phyloP scores from a whole-genome alignment of 352 stramenopile genomes.

The Phytophthora citricola region DNA sequence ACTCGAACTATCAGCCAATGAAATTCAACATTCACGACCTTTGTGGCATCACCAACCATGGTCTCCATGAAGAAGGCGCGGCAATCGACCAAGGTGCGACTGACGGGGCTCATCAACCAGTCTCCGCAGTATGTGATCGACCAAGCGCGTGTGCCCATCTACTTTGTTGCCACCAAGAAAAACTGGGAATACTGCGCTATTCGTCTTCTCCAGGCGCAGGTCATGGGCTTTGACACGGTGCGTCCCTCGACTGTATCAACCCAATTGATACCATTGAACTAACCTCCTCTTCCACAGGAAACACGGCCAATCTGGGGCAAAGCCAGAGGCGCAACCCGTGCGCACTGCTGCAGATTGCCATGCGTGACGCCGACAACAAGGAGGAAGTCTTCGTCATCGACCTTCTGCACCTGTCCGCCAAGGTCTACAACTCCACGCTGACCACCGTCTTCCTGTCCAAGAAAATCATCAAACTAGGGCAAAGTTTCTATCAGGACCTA shows the following conservation, averaged over 20 bases:
- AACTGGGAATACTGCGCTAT: constrained; percentile 60
- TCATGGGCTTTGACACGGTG: constrained; percentile 82
- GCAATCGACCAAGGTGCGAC: constrained; percentile 31
- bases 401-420: constrained; percentile 57
- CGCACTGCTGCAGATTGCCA: constrained; percentile 73
- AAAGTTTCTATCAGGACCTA: constrained; percentile 69
- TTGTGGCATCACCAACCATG: constrained; percentile 5
- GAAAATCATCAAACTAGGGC: constrained; percentile 70
- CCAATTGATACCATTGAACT: neutral
- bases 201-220: constrained; percentile 48
- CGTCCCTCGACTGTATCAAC: constrained; percentile 26
- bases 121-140: constrained; percentile 63
- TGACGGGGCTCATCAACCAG: constrained; percentile 59
- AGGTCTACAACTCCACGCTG: constrained; percentile 68
- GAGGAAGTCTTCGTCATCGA: constrained; percentile 84
- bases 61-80: constrained; percentile 4
- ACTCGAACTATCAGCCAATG: constrained; percentile 16
- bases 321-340: constrained; percentile 45
- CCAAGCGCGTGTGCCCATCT: constrained; percentile 38
- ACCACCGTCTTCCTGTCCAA: constrained; percentile 70
- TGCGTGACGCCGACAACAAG: constrained; percentile 50
- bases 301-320: constrained; percentile 66
- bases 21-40: constrained; percentile 2
- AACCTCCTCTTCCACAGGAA: constrained; percentile 48
- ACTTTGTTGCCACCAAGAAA: constrained; percentile 56